phyloP scores from a whole-genome alignment of 2,329 filamentous ascomycete species.

The Scedosporium boydii region DNA sequence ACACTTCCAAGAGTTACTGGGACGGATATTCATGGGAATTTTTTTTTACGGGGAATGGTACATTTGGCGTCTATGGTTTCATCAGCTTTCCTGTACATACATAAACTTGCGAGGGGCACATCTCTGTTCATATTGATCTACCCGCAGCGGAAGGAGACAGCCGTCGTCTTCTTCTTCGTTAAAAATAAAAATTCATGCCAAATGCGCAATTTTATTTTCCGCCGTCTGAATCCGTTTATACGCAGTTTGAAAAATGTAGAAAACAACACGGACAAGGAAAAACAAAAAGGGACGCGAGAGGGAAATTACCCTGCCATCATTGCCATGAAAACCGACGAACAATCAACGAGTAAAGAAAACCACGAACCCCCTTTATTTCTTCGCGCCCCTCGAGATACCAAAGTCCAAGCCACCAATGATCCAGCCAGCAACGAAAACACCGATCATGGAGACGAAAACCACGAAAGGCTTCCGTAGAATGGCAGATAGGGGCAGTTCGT shows the following conservation, averaged over 20 bases:
- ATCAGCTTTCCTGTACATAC: too few relatives aligned
- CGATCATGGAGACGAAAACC: conserved; percentile 62
- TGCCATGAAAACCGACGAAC: background rate
- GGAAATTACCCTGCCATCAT: background rate
- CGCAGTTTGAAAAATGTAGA: conserved; percentile 1
- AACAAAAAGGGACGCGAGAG: background rate
- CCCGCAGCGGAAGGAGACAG: background rate
- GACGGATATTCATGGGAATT: too few relatives aligned
- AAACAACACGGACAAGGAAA: background rate
- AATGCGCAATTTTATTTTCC: background rate
- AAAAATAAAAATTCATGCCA: background rate
- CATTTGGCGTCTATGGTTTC: too few relatives aligned
- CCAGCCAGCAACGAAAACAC: conserved; percentile 63
- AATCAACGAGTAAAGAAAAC: background rate
- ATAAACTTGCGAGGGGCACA: background rate
- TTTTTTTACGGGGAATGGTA: too few relatives aligned
- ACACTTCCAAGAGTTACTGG: too few relatives aligned
- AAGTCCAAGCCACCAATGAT: conserved; percentile 4
- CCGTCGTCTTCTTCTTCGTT: too few relatives aligned
- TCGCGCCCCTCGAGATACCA: conserved; percentile 4
- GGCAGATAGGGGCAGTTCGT: conserved; percentile 69
- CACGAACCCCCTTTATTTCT: background rate
- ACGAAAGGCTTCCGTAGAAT: conserved; percentile 79
- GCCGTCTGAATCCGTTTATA: background rate
- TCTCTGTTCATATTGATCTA: background rate